Conservation (phyloP, 2,329 filamentous ascomycete species). For the Zymoseptoria passerinii region DNA sequence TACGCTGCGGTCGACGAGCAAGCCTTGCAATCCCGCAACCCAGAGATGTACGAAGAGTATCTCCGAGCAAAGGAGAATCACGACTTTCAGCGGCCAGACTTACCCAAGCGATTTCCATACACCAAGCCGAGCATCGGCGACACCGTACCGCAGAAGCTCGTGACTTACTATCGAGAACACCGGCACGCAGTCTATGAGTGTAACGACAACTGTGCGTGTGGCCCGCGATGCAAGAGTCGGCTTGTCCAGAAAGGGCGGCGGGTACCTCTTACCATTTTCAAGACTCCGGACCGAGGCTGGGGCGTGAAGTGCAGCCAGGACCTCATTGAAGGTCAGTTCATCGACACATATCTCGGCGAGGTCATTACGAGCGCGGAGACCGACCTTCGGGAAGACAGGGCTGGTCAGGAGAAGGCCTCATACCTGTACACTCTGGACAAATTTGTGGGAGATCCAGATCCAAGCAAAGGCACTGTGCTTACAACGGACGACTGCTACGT, state of each 20-base stretch:
- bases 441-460: slow-evolving; percentile 39
- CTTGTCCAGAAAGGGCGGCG: slow-evolving; percentile 67
- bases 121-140: slow-evolving; percentile 20
- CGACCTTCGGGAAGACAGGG: slow-evolving; percentile 45
- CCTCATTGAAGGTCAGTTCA: slow-evolving; percentile 65
- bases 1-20: too few species aligned
- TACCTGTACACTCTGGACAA: slow-evolving; percentile 80
- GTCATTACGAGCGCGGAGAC: slow-evolving; percentile 50
- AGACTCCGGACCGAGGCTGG: slow-evolving; percentile 68
- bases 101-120: slow-evolving; percentile 56
- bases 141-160: slow-evolving; percentile 19
- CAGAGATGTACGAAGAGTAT: slow-evolving; percentile 11
- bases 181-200: slow-evolving; percentile 66
- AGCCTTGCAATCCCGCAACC: too few species aligned
- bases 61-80: slow-evolving; percentile 16
- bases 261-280: slow-evolving; percentile 68
- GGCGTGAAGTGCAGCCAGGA: slow-evolving; percentile 58
- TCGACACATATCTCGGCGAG: slow-evolving; percentile 68
- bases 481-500: slow-evolving; percentile 35
- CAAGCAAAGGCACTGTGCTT: slow-evolving; percentile 43
- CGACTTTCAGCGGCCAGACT: slow-evolving; percentile 24
- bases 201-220: slow-evolving; percentile 62
- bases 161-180: slow-evolving; percentile 36
- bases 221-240: slow-evolving; percentile 58
- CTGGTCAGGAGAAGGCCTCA: slow-evolving; percentile 59